Evolutionary conservation across 169 alveolate species (phyloP), one percentile per base, ranked within the genome.

Genomic region (Eimeria maxima): DNA sequence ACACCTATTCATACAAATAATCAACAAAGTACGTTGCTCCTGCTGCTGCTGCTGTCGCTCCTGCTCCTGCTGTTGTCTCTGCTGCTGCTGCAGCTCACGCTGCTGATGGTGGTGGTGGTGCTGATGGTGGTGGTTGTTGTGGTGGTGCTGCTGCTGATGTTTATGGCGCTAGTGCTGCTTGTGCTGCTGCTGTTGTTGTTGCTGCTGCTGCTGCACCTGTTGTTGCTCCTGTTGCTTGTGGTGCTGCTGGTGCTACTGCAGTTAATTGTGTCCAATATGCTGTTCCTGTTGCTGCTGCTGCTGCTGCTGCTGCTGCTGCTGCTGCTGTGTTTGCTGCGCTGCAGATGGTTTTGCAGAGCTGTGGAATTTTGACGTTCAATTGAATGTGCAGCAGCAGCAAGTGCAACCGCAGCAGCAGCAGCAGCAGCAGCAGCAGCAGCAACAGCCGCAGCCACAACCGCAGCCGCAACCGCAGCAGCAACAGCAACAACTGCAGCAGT

Each of bases 181-280:
- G n/a, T n/a, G n/a, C n/a, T n/a, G n/a, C n/a, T n/a, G 24, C 84
- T 87, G 65, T 50, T 55, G 57, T 10, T 16, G 24, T 29, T 80
- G 90, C 90, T 45, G 71, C 71, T 44, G 80, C 84, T 87, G 63
- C 84, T 67, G 65, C 63, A 50, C 42, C 38, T 87, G 94, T 29
- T 45, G 90, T 67, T 38, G 29, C 69, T 80, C 29, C 18, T 4
- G 24, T 29, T 47, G 63, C 90, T 80, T 71, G 74, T 83, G 76
- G 50, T 83, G 92, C 74, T 53, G 90, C 86, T 80, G 7, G 29
- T 80, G 57, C 33, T 14, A 83, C 67, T 44, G 60, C 60, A 60
- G 83, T 38, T 47, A 57, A 8, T 5, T n/a, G 45, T 74, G 14
- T 6, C 53, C 38, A 27, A 24, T 14, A 14, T 50, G 5, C 57